Base-by-base conservation (phyloP, 2,329 filamentous ascomycete species). In the Dryadomyces quercus-mongolicae region DNA sequence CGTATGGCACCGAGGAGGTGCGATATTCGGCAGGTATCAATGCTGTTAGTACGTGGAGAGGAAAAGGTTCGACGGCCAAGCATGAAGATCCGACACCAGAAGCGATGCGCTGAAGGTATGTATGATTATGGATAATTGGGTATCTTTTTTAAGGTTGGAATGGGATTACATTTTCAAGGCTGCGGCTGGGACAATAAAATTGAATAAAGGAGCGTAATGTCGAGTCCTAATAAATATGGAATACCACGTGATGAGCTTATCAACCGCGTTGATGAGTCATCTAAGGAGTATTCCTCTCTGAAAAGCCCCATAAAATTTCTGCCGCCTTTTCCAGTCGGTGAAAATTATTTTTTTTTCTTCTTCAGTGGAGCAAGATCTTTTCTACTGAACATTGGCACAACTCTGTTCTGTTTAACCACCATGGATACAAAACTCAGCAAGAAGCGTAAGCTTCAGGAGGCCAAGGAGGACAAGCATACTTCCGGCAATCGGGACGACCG, bases 41-140 rank as follows among this genome's bases (percentile, higher is more conserved):
- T 5, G 93, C 93, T 3, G 93, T 98, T 52, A 95, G 88, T 69
- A 98, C 93, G 20, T 98, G 91, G 87, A 78, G 93, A 63, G 90
- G 86, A 59, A 96, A 97, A 74, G 93, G 93, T 15, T 92, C 84
- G 62, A 88, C 88, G 25, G 92, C 92, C 22, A 92, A 92, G 66
- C 91, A 96, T 67, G 86, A 93, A 66, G 78, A 82, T 60, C 79
- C 79, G 2, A 55, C 65, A 3, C 62, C 68, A 2, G 67, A 66
- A 15, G 60, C 56, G 5, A 34, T 62, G 45, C 57, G 59, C 22
- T 64, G 25, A 49, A n/a, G 36, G 21, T 54, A 42, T 40, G 48
- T 49, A 25, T 31, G 34, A 42, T n/a, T 49, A 31, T 45, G 36
- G 36, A 4, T 40, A 12, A 25, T 36, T 18, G 22, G 18, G 31